Base-by-base conservation (phyloP, 768 basidiomycete species). In the Trametes coccinea region DNA sequence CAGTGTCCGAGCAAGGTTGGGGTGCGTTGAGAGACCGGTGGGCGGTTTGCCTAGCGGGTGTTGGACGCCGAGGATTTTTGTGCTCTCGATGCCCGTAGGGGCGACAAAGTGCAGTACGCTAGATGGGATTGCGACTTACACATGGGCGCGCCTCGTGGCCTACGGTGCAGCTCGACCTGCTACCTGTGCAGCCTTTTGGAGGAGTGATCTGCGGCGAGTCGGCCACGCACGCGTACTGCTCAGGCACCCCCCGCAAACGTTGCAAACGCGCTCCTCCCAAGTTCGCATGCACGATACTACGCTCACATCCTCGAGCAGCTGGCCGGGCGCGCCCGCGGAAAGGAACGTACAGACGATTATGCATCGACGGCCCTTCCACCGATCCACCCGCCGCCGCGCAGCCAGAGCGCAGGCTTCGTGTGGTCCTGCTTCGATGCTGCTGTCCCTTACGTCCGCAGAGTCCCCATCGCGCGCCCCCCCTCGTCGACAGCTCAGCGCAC, bases 381-480 rank as follows among this genome's bases (percentile, higher is more conserved):
- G 6, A 11, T 37, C 11, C 34, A 11, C 11, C 41, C 45, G 10
- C 48, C 46, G 33, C 49, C 58, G 27, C 45, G 45, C 45, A 47
- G 17, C n/a, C n/a, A 31, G 29, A 49, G 48, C 48, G 27, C 30
- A 63, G 30, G 51, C 51, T 53, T 40, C 51, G 34, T 13, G 51
- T 11, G 51, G 17, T 27, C 51, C 77, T 77, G 62, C 59, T 63
- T 51, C 73, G 71, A 56, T 77, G 74, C 63, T 64, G 74, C 60
- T 74, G 77, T 59, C 69, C 70, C 43, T 71, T 73, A 57, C 66
- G 40, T 53, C 59, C 52, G 51, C 63, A 65, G 52, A 59, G 56
- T 33, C 16, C 55, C 29, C 17, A 16, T 45, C 56, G 51, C 37
- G 45, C 49, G 37, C 55, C 69, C 60, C 71, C 74, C 30, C 77